phyloP scores from a whole-genome alignment of 768 basidiomycete genomes.

The Fibroporia radiculosa region DNA sequence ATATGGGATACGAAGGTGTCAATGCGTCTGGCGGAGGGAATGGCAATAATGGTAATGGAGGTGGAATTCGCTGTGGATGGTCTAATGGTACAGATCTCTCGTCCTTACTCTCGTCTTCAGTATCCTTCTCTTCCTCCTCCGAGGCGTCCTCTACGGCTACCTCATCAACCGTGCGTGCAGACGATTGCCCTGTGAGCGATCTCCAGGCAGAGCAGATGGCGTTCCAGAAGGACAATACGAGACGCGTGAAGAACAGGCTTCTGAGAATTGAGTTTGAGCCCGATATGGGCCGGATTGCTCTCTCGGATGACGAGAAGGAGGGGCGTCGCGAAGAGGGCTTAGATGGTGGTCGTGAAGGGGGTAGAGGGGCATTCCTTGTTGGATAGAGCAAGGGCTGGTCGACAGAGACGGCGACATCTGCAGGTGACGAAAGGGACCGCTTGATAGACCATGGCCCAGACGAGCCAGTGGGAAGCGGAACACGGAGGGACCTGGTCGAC shows the following conservation, averaged over 20 bases:
- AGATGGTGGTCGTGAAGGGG: slow-evolving; percentile 1
- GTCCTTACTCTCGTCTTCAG: slow-evolving; percentile 26
- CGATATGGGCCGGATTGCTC: slow-evolving; percentile 13
- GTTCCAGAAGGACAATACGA: slow-evolving; percentile 64
- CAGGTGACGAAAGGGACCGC: slow-evolving; percentile 61
- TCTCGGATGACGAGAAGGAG: slow-evolving; percentile 20
- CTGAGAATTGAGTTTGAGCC: slow-evolving; percentile 19
- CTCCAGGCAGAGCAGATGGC: slow-evolving; percentile 55
- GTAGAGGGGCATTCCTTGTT: too few relatives aligned
- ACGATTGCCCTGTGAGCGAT: slow-evolving; percentile 26
- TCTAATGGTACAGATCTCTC: slow-evolving; percentile 22
- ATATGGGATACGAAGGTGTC: slow-evolving; percentile 6
- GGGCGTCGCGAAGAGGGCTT: slow-evolving; percentile 15
- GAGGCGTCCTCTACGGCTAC: slow-evolving; percentile 22
- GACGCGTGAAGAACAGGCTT: slow-evolving; percentile 64
- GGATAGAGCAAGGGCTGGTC: neutral
- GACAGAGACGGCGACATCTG: slow-evolving; percentile 27
- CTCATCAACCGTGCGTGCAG: slow-evolving; percentile 16
- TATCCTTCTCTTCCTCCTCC: slow-evolving; percentile 27
- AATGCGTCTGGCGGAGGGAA: slow-evolving; percentile 16
- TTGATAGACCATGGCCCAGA: slow-evolving; percentile 30
- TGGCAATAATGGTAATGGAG: slow-evolving; percentile 11
- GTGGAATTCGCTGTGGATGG: slow-evolving; percentile 19
- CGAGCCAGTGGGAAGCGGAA: slow-evolving; percentile 26
- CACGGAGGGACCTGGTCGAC: slow-evolving; percentile 47